Conservation (phyloP, 2,329 filamentous ascomycete genomes). For the Thelonectria olida region DNA sequence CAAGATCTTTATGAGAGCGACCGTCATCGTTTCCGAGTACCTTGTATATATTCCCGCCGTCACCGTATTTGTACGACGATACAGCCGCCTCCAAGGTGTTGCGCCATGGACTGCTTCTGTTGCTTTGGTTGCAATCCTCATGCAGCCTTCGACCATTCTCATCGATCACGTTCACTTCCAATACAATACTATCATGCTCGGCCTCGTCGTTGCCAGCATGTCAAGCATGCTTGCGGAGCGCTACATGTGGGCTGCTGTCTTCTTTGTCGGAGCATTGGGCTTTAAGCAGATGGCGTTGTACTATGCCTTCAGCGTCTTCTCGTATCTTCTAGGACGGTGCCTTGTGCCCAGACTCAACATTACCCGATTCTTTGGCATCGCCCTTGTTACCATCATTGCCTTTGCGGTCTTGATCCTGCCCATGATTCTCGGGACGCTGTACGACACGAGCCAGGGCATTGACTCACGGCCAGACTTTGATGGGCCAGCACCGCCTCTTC, state of each 20-base stretch:
- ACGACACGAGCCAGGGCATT: slow-evolving; percentile 73
- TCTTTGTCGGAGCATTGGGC: slow-evolving; percentile 92
- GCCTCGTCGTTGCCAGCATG: slow-evolving; percentile 85
- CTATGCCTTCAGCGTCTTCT: slow-evolving; percentile 92
- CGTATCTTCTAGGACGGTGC: slow-evolving; percentile 88
- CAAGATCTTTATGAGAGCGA: slow-evolving; percentile 96
- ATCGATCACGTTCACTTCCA: slow-evolving; percentile 97
- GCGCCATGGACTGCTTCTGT: slow-evolving; percentile 85
- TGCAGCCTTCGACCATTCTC: slow-evolving; percentile 90
- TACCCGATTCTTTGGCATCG: slow-evolving; percentile 77
- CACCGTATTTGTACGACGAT: slow-evolving; percentile 85
- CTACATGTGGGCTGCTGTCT: slow-evolving; percentile 87
- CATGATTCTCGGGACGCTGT: slow-evolving; percentile 75
- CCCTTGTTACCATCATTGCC: slow-evolving; percentile 74
- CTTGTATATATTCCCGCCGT: slow-evolving; percentile 86
- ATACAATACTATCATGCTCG: slow-evolving; percentile 99
- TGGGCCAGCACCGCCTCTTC: slow-evolving; percentile 68
- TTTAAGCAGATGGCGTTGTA: slow-evolving; percentile 99
- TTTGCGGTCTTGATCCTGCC: slow-evolving; percentile 82
- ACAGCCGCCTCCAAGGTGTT: slow-evolving; percentile 78
- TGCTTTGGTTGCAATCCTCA: slow-evolving; percentile 86
- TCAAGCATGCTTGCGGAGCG: slow-evolving; percentile 88
- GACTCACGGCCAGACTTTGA: slow-evolving; percentile 64
- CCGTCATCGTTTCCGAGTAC: slow-evolving; percentile 91
- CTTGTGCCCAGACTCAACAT: slow-evolving; percentile 77